A percentile compares a stretch with the other conserved stretches of the same genome.
Evolutionary conservation across 73 alveolate species (phyloP).

Genomic region (Symbiodinium pilosum): DNA sequence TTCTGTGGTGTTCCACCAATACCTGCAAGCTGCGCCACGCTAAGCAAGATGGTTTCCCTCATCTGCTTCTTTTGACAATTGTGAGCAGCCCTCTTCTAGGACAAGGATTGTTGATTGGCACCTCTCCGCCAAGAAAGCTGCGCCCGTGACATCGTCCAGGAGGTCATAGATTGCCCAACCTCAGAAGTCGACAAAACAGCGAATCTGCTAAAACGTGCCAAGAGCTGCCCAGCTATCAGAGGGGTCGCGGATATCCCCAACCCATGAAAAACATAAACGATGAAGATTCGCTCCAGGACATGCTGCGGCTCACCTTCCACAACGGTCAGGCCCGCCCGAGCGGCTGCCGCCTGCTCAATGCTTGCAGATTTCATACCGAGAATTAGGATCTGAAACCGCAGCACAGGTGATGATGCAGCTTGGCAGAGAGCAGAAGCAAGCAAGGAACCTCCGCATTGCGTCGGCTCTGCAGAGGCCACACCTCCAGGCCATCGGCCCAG

Average conservation of each 20-base stretch:
- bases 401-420: too few relatives aligned
- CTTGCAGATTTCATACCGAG: too few relatives aligned
- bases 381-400: too few relatives aligned
- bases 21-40: neutral
- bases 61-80: too few relatives aligned
- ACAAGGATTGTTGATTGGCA: neutral
- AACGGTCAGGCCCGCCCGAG: neutral
- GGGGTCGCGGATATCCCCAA: too few relatives aligned
- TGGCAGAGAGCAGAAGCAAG: too few relatives aligned
- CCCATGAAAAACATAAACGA: too few relatives aligned
- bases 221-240: too few relatives aligned
- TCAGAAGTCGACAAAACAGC: neutral
- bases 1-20: slow-evolving; percentile 62
- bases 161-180: slow-evolving; percentile 89
- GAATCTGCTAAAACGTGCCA: neutral
- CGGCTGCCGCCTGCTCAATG: neutral
- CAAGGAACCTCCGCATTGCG: neutral
- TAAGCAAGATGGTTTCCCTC: neutral
- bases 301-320: neutral
- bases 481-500: slow-evolving; percentile 2
- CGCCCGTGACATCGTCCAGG: slow-evolving; percentile 85
- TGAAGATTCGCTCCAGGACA: too few relatives aligned
- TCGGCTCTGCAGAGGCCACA: slow-evolving; percentile 2
- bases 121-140: slow-evolving; percentile 76
- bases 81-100: neutral